Conservation (phyloP, 129 eudicot genomes). For the Gnaphalium uliginosum region DNA sequence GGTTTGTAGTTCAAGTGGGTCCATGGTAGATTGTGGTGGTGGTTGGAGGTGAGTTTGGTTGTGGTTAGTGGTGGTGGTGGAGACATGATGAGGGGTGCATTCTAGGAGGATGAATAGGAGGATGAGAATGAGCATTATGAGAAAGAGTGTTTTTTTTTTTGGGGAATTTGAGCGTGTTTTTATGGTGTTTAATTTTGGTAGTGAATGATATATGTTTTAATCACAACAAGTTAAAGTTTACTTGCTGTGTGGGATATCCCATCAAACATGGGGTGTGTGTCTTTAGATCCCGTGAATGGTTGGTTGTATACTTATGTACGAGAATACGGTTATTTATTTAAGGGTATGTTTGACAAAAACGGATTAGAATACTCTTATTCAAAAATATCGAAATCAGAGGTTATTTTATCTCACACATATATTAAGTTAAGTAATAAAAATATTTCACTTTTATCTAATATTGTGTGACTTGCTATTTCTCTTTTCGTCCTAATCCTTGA, state of each 20-base stretch:
- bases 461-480: no score
- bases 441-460: no score
- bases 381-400: no score
- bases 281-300: conserved; percentile 21
- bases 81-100: conserved; percentile 29
- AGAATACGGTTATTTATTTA: neutral
- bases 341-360: no score
- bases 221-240: conserved; percentile 21
- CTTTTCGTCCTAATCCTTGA: no score
- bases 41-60: conserved; percentile 29
- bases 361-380: no score
- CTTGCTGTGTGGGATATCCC: conserved; percentile 20
- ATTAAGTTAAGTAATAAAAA: no score
- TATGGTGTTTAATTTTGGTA: conserved; percentile 19
- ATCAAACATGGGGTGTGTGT: conserved; percentile 5
- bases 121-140: conserved; percentile 30
- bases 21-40: conserved; percentile 49
- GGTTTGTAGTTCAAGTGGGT: conserved; percentile 61
- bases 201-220: conserved; percentile 8
- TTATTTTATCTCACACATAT: no score
- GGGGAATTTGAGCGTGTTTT: conserved; percentile 11
- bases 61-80: conserved; percentile 36
- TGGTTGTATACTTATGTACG: conserved; percentile 21
- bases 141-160: conserved; percentile 7
- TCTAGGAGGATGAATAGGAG: conserved; percentile 25